Percentiles rank a stretch among this genome's conserved stretches.
These are phyloP conservation scores for Saccharomycopsis sp. DNA, from an alignment of 805 yeast species.

Conservation along the genomic window DNA sequence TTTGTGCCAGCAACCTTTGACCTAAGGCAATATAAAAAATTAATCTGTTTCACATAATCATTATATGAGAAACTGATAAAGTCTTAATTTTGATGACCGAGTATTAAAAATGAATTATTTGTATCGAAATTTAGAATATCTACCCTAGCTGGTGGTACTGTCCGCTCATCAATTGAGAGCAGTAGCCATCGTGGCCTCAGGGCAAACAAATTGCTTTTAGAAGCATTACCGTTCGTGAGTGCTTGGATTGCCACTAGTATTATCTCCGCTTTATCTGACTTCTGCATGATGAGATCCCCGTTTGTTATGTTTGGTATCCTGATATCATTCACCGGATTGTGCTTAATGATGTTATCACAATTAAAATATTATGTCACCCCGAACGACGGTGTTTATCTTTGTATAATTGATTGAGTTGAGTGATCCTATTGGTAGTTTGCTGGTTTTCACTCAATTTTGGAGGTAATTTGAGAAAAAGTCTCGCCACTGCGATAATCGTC, in stretches of 20 bases:
- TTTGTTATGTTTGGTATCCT: conserved; percentile 7
- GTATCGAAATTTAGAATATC: no score
- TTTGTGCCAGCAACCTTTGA: no score
- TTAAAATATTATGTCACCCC: not conserved
- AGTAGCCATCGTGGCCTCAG: no score
- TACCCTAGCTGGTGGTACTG: no score
- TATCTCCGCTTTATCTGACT: conserved; percentile 12
- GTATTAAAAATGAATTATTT: no score
- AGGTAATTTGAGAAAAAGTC: conserved; percentile 18
- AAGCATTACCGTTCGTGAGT: conserved; percentile 17
- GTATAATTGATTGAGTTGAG: conserved; percentile 13
- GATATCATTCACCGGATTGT: conserved; percentile 9
- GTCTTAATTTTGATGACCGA: no score
- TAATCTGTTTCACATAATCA: no score
- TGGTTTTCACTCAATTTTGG: conserved; percentile 20
- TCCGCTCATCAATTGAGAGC: no score
- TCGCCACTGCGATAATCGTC: conserved; percentile 16
- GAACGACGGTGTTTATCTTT: conserved; percentile 13
- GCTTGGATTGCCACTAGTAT: conserved; percentile 15
- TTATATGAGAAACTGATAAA: no score
- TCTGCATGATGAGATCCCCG: conserved; percentile 12
- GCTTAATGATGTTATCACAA: conserved; percentile 6
- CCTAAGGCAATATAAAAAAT: no score
- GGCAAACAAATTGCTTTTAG: conserved; percentile 5
- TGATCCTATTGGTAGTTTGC: conserved; percentile 18